These are phyloP conservation scores for Ogataea neopini DNA, from an alignment of 805 yeast genomes.

Conservation along the genomic window DNA sequence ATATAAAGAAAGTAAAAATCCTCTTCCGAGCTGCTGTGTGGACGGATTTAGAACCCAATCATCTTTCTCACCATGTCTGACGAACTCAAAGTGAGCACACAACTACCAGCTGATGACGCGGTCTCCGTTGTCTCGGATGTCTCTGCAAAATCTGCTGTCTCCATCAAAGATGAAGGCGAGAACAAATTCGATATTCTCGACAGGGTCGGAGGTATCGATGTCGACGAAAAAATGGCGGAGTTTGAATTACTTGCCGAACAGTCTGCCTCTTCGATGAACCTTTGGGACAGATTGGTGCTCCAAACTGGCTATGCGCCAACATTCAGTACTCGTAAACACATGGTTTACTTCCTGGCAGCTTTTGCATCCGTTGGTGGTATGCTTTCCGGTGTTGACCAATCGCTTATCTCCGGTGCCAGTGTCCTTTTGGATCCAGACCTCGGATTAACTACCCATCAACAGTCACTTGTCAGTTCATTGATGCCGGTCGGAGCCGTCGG, in stretches of 20 bases:
- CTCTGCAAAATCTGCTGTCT: background rate
- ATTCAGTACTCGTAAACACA: conserved; percentile 46
- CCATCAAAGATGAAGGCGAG: conserved; percentile 23
- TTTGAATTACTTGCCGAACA: conserved; percentile 37
- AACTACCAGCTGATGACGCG: background rate
- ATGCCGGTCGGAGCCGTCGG: conserved; percentile 73
- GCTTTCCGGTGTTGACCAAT: conserved; percentile 68
- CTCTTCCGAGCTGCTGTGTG: too few species aligned
- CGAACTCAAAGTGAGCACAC: background rate
- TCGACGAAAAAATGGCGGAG: conserved; percentile 38
- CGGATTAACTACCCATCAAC: conserved; percentile 41
- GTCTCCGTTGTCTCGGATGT: background rate
- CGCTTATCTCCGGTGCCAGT: conserved; percentile 64
- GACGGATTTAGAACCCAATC: background rate
- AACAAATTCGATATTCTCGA: conserved; percentile 33
- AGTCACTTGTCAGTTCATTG: conserved; percentile 55
- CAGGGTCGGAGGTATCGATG: conserved; percentile 33
- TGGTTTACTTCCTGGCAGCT: conserved; percentile 50
- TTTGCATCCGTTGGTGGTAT: conserved; percentile 67
- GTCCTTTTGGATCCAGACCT: conserved; percentile 49
- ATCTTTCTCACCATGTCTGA: background rate
- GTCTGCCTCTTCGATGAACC: conserved; percentile 34
- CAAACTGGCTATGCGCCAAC: conserved; percentile 38
- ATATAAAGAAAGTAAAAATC: too few species aligned
- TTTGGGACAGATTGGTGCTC: conserved; percentile 40